A percentile compares a stretch with the other conserved stretches of the same genome.
phyloP scores from a whole-genome alignment of 805 yeast species.

The Suhomyces sp. region DNA sequence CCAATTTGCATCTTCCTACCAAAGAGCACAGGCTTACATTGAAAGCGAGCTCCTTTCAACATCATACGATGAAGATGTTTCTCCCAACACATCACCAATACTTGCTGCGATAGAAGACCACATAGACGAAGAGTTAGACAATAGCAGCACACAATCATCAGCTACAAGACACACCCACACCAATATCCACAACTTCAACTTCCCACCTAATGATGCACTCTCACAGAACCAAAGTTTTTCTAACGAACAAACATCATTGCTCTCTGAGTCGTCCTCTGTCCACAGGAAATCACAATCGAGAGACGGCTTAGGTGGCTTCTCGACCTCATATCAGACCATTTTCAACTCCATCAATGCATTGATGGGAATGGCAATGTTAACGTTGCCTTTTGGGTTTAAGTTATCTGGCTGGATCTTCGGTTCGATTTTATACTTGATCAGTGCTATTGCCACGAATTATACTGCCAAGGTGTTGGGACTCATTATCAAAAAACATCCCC shows the following conservation, averaged over 20 bases:
- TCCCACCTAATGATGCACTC: too few relatives aligned
- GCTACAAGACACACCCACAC: background rate
- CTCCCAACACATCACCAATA: slow-evolving; percentile 24
- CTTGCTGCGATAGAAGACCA: slow-evolving; percentile 8
- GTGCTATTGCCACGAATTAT: slow-evolving; percentile 71
- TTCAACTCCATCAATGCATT: slow-evolving; percentile 66
- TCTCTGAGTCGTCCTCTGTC: background rate
- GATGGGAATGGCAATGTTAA: slow-evolving; percentile 67
- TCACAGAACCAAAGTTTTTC: too few relatives aligned
- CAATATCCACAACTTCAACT: background rate
- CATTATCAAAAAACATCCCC: slow-evolving; percentile 77
- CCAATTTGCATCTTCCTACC: slow-evolving; percentile 42
- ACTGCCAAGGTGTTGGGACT: slow-evolving; percentile 73
- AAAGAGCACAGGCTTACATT: slow-evolving; percentile 33
- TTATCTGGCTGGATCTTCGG: slow-evolving; percentile 72
- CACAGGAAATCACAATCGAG: background rate
- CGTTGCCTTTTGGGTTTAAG: slow-evolving; percentile 63
- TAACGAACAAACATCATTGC: background rate
- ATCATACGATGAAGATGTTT: slow-evolving; percentile 16
- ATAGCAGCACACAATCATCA: too few relatives aligned
- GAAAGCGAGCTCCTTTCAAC: slow-evolving; percentile 11
- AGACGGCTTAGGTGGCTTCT: slow-evolving; percentile 19
- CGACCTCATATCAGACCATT: slow-evolving; percentile 70
- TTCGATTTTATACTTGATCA: slow-evolving; percentile 49
- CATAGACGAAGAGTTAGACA: slow-evolving; percentile 12